These are phyloP conservation scores for Cutaneotrichosporon dermatis DNA, from an alignment of 1,284 basidiomycete species.

Conservation along the genomic window DNA sequence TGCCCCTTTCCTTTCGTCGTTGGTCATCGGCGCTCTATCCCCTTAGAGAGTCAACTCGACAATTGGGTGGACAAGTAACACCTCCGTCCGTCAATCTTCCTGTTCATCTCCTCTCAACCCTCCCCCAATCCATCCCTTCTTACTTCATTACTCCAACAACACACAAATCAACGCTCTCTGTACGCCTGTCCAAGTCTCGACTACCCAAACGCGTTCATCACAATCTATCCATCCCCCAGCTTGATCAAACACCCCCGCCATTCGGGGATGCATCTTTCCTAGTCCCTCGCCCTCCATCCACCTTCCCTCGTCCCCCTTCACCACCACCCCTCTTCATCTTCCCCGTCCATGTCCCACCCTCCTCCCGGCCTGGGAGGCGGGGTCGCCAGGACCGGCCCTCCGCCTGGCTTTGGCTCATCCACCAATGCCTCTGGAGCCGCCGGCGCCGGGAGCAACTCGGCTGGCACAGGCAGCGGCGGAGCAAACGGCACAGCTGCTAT, in stretches of 20 bases:
- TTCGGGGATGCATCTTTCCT: constrained; percentile 17
- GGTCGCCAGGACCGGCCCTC: constrained; percentile 44
- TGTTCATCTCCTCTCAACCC: constrained; percentile 2
- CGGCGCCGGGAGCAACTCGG: constrained; percentile 6
- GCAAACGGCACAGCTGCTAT: constrained; percentile 44
- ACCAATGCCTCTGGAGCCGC: constrained; percentile 3
- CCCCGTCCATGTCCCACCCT: constrained; percentile 35
- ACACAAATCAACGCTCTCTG: too few species aligned
- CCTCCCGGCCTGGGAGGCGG: constrained; percentile 48
- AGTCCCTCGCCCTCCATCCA: constrained; percentile 3
- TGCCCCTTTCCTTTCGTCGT: background rate
- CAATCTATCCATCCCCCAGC: constrained; percentile 1
- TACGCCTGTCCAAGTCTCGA: background rate
- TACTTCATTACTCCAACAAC: too few species aligned
- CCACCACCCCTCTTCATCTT: constrained; percentile 4
- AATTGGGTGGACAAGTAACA: background rate
- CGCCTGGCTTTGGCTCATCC: constrained; percentile 40
- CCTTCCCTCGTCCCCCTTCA: constrained; percentile 9
- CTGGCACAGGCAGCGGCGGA: too few species aligned
- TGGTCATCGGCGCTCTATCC: background rate
- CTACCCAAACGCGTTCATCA: background rate
- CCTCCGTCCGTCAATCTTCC: background rate
- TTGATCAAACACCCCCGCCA: constrained; percentile 4
- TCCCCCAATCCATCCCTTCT: background rate
- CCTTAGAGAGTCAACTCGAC: background rate